A percentile compares a stretch with the other conserved stretches of the same genome.
Conservation (phyloP, 352 stramenopile genomes). For the Pilasporangium apinafurcum region DNA sequence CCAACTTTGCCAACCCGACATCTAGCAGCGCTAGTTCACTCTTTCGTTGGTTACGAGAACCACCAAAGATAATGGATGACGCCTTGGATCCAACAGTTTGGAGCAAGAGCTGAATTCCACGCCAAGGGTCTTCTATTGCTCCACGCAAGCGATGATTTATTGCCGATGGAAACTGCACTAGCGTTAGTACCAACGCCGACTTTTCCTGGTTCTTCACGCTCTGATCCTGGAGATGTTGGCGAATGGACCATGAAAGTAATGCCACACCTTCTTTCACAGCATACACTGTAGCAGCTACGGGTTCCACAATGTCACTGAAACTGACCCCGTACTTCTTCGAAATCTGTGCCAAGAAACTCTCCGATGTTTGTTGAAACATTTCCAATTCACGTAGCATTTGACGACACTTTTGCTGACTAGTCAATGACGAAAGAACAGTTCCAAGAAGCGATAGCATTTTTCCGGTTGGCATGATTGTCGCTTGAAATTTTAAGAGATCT, state of each 20-base stretch:
- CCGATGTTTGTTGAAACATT: slow-evolving; percentile 87
- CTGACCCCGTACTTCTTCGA: slow-evolving; percentile 58
- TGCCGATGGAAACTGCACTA: slow-evolving; percentile 67
- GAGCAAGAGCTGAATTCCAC: slow-evolving; percentile 60
- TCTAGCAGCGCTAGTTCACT: slow-evolving; percentile 67
- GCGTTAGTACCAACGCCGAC: slow-evolving; percentile 29
- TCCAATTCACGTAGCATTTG: slow-evolving; percentile 79
- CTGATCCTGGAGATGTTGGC: slow-evolving; percentile 40
- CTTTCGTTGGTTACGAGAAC: slow-evolving; percentile 39
- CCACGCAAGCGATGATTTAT: slow-evolving; percentile 42
- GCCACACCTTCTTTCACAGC: slow-evolving; percentile 84
- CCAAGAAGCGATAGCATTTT: slow-evolving; percentile 52
- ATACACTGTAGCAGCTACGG: slow-evolving; percentile 65
- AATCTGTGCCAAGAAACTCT: slow-evolving; percentile 69
- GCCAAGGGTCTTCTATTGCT: slow-evolving; percentile 65
- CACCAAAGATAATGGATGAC: slow-evolving; percentile 39
- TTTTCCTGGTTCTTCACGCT: slow-evolving; percentile 45
- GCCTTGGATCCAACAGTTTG: slow-evolving; percentile 32
- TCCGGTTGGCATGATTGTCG: slow-evolving; percentile 57
- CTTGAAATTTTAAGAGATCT: slow-evolving; percentile 62
- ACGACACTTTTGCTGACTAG: slow-evolving; percentile 35
- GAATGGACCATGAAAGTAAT: slow-evolving; percentile 58
- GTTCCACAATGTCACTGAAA: slow-evolving; percentile 84
- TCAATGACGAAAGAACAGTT: slow-evolving; percentile 20
- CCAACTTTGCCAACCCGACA: slow-evolving; percentile 60